A percentile compares a stretch with the other conserved stretches of the same genome.
These are phyloP conservation scores for Hyaloperonospora brassicae DNA, from an alignment of 352 stramenopile species.

Conservation along the genomic window DNA sequence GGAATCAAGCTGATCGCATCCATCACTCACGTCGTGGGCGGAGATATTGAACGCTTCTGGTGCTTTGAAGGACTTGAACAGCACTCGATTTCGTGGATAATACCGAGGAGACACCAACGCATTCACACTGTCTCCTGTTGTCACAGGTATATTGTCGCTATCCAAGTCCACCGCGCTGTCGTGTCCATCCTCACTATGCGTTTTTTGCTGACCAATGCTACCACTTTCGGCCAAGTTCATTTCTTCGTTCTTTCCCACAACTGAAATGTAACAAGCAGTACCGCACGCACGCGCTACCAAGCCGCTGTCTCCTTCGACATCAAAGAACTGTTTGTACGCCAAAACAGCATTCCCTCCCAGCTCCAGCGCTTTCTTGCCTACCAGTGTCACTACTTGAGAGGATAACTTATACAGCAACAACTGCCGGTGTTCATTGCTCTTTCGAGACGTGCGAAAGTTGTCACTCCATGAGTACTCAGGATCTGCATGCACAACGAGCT, in stretches of 20 bases:
- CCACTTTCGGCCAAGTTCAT: conserved; percentile 4
- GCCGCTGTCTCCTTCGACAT: conserved; percentile 97
- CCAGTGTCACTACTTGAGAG: conserved; percentile 72
- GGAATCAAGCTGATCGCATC: not conserved
- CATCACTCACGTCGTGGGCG: conserved; percentile 51
- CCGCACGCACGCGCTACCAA: conserved; percentile 95
- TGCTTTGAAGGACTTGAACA: conserved; percentile 36
- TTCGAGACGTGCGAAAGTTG: conserved; percentile 87
- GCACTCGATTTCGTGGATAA: conserved; percentile 39
- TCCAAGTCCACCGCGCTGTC: conserved; percentile 21
- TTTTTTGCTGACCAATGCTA: conserved; percentile 17
- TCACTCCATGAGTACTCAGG: conserved; percentile 97
- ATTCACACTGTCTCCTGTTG: conserved; percentile 28
- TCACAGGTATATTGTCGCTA: conserved; percentile 25
- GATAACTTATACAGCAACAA: conserved; percentile 93
- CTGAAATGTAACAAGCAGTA: conserved; percentile 81
- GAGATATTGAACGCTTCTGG: conserved; percentile 69
- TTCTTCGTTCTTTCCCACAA: conserved; percentile 50
- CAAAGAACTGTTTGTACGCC: conserved; percentile 97
- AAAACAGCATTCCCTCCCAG: conserved; percentile 97
- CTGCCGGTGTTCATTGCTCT: conserved; percentile 95
- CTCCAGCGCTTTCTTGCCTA: conserved; percentile 94
- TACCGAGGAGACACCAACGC: conserved; percentile 42
- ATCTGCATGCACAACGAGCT: conserved; percentile 96
- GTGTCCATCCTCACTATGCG: conserved; percentile 33